A percentile compares a stretch with the other conserved stretches of the same genome.
Evolutionary conservation across 75 land plant genomes (phyloP).

Genomic region (Sequoia sempervirens): DNA sequence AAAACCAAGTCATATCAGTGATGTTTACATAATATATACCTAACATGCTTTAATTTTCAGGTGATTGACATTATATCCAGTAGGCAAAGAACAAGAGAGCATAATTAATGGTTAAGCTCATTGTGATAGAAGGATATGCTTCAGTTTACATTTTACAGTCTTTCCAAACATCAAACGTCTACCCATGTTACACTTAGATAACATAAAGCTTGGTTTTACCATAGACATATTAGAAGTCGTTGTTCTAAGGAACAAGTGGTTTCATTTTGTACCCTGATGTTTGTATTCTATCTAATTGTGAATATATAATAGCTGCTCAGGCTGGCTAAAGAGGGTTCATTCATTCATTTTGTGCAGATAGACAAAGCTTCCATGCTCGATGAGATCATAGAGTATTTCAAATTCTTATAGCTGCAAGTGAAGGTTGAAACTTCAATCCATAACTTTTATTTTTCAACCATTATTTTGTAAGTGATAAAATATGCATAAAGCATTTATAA

Average conservation of each 20-base stretch:
- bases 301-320: not conserved
- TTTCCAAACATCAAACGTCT: not conserved
- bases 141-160: not conserved
- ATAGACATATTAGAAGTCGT: not conserved
- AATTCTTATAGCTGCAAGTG: conserved; percentile 91
- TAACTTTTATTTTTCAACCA: not conserved
- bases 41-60: not conserved
- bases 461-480: not conserved
- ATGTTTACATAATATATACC: not conserved
- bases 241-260: not conserved
- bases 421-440: conserved; percentile 30
- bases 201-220: not conserved
- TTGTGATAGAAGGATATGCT: not conserved
- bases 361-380: conserved; percentile 95
- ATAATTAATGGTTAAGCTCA: not conserved
- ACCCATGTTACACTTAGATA: not conserved
- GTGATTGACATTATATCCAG: not conserved
- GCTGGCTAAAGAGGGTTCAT: conserved; percentile 1
- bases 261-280: not conserved
- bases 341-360: conserved; percentile 42
- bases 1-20: not conserved
- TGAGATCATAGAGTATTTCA: conserved; percentile 88
- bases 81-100: not conserved
- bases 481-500: not conserved
- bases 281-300: not conserved